phyloP scores from a whole-genome alignment of 2,329 filamentous ascomycete genomes.

The Leptoxyphium fumago region DNA sequence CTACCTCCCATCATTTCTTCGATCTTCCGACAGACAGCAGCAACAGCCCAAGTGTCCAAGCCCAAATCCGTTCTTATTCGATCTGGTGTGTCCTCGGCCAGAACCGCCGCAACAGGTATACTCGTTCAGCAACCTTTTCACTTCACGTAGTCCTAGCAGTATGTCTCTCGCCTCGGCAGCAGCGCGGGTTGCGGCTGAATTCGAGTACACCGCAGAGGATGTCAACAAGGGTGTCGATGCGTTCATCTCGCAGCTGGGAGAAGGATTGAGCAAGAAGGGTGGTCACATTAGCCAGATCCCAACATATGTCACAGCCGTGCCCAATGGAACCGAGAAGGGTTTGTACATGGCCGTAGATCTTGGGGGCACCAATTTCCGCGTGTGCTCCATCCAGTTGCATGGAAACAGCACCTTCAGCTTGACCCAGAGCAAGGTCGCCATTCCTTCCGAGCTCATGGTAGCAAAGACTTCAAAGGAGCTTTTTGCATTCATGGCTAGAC shows the following conservation, averaged over 20 bases:
- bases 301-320: slow-evolving; percentile 88
- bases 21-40: not conserved
- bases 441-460: slow-evolving; percentile 80
- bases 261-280: slow-evolving; percentile 65
- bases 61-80: not conserved
- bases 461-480: slow-evolving; percentile 75
- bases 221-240: slow-evolving; percentile 70
- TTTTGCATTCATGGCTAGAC: slow-evolving; percentile 82
- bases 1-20: not conserved
- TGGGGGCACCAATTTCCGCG: slow-evolving; percentile 96
- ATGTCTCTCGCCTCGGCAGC: slow-evolving; percentile 52
- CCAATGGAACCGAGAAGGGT: slow-evolving; percentile 96
- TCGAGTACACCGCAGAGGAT: slow-evolving; percentile 67
- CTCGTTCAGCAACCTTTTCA: not conserved
- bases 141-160: slow-evolving; percentile 19
- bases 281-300: slow-evolving; percentile 89
- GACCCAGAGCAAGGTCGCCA: slow-evolving; percentile 81
- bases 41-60: not conserved
- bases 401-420: slow-evolving; percentile 92
- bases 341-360: slow-evolving; percentile 93
- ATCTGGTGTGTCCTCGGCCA: not conserved
- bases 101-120: not conserved
- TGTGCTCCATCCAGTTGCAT: slow-evolving; percentile 87
- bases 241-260: slow-evolving; percentile 78
- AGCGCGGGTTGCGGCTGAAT: slow-evolving; percentile 65